A percentile compares a stretch with the other conserved stretches of the same genome.
Conservation (phyloP, 2,329 filamentous ascomycete genomes). For the Aureobasidium sp. region DNA sequence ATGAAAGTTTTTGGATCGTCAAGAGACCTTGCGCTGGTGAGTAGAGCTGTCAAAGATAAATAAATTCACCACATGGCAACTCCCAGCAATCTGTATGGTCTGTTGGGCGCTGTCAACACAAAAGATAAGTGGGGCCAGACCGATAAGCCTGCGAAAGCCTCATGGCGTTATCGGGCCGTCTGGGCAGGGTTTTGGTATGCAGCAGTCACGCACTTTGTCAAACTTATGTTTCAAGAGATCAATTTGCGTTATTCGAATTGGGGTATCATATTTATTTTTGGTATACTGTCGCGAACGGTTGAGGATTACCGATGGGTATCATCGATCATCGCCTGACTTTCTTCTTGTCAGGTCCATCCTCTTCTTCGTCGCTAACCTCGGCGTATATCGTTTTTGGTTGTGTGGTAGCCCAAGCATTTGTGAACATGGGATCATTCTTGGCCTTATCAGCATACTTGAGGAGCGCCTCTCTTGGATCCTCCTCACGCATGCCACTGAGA, state of each 20-base stretch:
- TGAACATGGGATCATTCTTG: constrained; percentile 89
- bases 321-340: constrained; percentile 23
- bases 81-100: constrained; percentile 14
- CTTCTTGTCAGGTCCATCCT: constrained; percentile 62
- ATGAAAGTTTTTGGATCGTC: background rate
- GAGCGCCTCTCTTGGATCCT: constrained; percentile 88
- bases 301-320: background rate
- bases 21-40: background rate
- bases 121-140: constrained; percentile 9
- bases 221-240: background rate
- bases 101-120: constrained; percentile 12
- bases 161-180: constrained; percentile 12
- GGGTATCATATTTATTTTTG: constrained; percentile 4
- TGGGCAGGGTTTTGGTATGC: constrained; percentile 5
- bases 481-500: constrained; percentile 85
- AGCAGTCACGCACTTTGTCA: constrained; percentile 8
- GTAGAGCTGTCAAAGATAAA: background rate
- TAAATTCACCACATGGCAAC: constrained; percentile 4
- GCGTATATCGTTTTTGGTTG: constrained; percentile 90
- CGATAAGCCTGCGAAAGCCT: constrained; percentile 11
- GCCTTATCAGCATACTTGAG: constrained; percentile 92
- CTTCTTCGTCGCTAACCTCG: constrained; percentile 79
- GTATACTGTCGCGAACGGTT: background rate
- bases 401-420: constrained; percentile 83
- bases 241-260: background rate